Percentiles rank a stretch among this genome's conserved stretches.
Evolutionary conservation across 148 eudicot species (phyloP).

Genomic region (Chenopodium suecicum): DNA sequence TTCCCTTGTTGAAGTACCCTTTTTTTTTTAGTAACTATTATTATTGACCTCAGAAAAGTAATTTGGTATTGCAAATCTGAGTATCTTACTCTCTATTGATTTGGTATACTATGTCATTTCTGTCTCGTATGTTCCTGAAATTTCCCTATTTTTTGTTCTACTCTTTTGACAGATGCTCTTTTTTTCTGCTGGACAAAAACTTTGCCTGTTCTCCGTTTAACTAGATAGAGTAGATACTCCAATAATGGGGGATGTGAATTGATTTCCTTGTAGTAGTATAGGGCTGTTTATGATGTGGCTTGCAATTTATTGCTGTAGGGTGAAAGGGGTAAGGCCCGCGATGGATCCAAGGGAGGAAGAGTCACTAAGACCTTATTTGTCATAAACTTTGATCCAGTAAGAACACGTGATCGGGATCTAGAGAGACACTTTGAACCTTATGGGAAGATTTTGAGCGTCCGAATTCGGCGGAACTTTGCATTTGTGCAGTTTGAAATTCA

Average conservation of each 20-base stretch:
- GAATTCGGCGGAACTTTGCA: constrained; percentile 75
- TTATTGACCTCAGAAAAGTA: not conserved
- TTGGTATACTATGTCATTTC: not conserved
- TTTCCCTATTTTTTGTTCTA: not conserved
- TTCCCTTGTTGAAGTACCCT: not conserved
- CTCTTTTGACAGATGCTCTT: not conserved
- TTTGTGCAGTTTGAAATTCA: constrained; percentile 85
- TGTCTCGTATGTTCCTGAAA: not conserved
- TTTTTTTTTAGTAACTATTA: too few relatives aligned
- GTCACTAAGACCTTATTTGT: constrained; percentile 84
- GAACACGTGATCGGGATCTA: constrained; percentile 60
- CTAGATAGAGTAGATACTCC: not conserved
- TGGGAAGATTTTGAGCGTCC: constrained; percentile 68
- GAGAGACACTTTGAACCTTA: constrained; percentile 78
- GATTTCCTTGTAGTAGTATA: not conserved
- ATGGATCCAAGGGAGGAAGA: constrained; percentile 57
- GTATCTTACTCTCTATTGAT: not conserved
- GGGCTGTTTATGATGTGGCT: not conserved
- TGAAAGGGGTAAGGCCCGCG: constrained; percentile 73
- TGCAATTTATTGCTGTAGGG: constrained; percentile 47
- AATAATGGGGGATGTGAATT: not conserved
- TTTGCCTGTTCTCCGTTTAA: not conserved
- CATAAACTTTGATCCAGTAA: constrained; percentile 74
- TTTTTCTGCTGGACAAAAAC: not conserved
- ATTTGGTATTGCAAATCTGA: not conserved